These are phyloP conservation scores for Zizania palustris DNA, from an alignment of 202 grass and related monocot genomes.

Conservation along the genomic window DNA sequence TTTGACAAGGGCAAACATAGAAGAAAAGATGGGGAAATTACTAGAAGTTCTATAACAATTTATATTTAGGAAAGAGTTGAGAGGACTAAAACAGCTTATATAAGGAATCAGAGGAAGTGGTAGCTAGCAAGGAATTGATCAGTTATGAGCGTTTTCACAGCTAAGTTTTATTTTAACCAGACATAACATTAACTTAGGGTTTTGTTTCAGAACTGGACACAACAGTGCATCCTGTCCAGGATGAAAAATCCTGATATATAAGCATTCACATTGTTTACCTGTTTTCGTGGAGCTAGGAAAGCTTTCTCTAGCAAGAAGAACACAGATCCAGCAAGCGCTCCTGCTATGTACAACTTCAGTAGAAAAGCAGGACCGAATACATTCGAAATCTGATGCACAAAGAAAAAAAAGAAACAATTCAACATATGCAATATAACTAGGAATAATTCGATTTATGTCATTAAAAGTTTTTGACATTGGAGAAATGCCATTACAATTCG, in stretches of 20 bases:
- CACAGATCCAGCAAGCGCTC: constrained; percentile 74
- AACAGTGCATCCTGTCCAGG: not conserved
- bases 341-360: constrained; percentile 72
- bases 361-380: constrained; percentile 79
- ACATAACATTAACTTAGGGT: not conserved
- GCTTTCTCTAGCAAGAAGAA: constrained; percentile 81
- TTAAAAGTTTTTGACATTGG: no score
- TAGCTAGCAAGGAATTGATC: constrained; percentile 5
- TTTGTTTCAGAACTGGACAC: not conserved
- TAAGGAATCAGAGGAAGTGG: not conserved
- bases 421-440: constrained; percentile 21
- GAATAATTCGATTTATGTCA: no score
- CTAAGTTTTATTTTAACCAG: not conserved
- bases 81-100: no score
- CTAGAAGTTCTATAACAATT: no score
- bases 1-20: no score
- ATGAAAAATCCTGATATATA: constrained; percentile 19
- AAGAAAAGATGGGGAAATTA: no score
- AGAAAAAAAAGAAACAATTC: constrained; percentile 33
- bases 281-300: constrained; percentile 53
- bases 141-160: constrained; percentile 1
- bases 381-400: constrained; percentile 61
- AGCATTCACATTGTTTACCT: constrained; percentile 45
- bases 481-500: no score
- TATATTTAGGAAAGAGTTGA: no score